Evolutionary conservation across 768 basidiomycete species (phyloP).

Genomic region (Lentinula boryana): DNA sequence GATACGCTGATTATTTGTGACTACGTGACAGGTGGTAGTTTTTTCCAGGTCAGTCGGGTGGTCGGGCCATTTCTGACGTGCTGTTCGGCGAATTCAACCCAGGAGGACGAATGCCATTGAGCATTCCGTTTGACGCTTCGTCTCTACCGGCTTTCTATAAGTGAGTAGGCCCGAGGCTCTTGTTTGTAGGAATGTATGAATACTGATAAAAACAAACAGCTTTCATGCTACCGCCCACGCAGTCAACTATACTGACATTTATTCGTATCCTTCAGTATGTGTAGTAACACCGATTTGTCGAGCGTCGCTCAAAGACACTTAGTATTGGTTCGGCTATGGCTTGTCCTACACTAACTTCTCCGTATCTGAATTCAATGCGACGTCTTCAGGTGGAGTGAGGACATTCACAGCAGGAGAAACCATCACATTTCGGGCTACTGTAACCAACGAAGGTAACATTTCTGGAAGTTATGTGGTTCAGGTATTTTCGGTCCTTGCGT

Average conservation of each 20-base stretch:
- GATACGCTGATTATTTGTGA: not conserved
- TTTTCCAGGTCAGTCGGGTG: slow-evolving; percentile 21
- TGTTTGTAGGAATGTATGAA: not conserved
- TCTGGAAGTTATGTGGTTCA: slow-evolving; percentile 18
- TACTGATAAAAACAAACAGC: not conserved
- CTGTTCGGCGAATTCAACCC: slow-evolving; percentile 20
- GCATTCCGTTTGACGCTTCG: slow-evolving; percentile 16
- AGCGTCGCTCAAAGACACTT: not conserved
- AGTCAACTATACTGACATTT: slow-evolving; percentile 16
- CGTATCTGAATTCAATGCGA: slow-evolving; percentile 13
- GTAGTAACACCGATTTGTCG: not conserved
- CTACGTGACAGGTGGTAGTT: slow-evolving; percentile 8
- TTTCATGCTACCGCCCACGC: slow-evolving; percentile 16
- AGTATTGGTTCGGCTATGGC: slow-evolving; percentile 21
- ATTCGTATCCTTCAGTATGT: slow-evolving; percentile 16
- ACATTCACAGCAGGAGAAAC: slow-evolving; percentile 15
- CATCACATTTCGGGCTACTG: slow-evolving; percentile 14
- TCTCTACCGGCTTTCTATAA: slow-evolving; percentile 20
- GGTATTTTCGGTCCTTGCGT: slow-evolving; percentile 5
- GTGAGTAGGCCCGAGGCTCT: slow-evolving; percentile 3
- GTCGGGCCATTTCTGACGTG: slow-evolving; percentile 19
- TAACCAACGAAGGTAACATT: slow-evolving; percentile 15
- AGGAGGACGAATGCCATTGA: slow-evolving; percentile 17
- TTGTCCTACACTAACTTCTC: slow-evolving; percentile 19
- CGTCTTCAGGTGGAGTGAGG: slow-evolving; percentile 8